phyloP scores from a whole-genome alignment of 148 eudicot species.

The Persicaria tinctoria region DNA sequence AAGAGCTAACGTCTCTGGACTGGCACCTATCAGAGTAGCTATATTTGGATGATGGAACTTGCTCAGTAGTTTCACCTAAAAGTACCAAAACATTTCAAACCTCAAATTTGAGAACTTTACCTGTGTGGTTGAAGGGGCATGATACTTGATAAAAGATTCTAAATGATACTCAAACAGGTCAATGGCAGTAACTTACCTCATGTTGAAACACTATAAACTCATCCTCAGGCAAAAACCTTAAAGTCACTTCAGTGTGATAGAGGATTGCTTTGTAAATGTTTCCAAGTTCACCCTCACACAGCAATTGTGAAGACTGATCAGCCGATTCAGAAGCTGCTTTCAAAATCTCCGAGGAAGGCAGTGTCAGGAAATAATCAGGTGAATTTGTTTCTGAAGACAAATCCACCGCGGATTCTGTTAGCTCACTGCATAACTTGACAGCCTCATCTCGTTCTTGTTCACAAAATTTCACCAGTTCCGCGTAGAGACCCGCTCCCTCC shows the following conservation, averaged over 20 bases:
- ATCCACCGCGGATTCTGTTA: not conserved
- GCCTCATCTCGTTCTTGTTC: conserved; percentile 30
- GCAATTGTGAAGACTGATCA: not conserved
- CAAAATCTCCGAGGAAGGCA: conserved; percentile 2
- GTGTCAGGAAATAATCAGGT: not conserved
- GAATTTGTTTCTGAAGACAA: not conserved
- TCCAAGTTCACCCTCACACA: conserved; percentile 18
- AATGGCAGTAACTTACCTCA: not conserved
- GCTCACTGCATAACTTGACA: not conserved
- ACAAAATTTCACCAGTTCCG: conserved; percentile 23
- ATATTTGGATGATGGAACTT: conserved; percentile 75
- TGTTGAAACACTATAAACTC: conserved; percentile 23
- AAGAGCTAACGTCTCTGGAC: conserved; percentile 58
- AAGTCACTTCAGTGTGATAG: conserved; percentile 50
- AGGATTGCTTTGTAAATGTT: conserved; percentile 27
- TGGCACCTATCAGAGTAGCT: conserved; percentile 60
- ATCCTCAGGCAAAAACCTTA: conserved; percentile 47
- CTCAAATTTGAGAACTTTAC: not conserved
- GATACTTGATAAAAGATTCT: not conserved
- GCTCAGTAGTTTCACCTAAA: conserved; percentile 69
- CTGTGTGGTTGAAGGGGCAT: not conserved
- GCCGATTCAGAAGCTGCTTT: not conserved
- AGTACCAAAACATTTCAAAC: not conserved
- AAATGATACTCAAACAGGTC: too few species aligned
- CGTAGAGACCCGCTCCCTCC: conserved; percentile 20